Base-by-base conservation (phyloP, 2,329 filamentous ascomycete genomes). In the Gliomastix tumulicola region DNA sequence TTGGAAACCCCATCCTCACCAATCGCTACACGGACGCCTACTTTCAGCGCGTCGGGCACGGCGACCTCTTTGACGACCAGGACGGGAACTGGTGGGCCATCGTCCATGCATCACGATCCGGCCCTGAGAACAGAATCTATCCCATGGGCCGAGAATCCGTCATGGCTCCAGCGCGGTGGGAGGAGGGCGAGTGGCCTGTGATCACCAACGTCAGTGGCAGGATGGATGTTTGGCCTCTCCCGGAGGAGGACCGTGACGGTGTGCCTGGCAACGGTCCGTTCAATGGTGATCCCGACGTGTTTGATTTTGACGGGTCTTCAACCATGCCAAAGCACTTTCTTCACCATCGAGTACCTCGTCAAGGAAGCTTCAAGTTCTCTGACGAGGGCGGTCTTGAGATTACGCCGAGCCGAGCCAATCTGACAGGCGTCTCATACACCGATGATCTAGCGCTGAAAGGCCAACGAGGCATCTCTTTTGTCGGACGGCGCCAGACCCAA, bases 101-200 rank as follows among this genome's bases (percentile, higher is more conserved):
- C 11, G 41, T 37, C 13, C 28, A 45, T 20, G 42, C 44, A 22
- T 32, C 33, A 13, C 39, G 44, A 20, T 31, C 41, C 9, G 37
- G 45, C 6, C 31, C 31, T 9, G 42, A 44, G 27, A 36, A 34
- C 23, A 45, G 49, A 5, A 43, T 56, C 21, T 72, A 68, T 40
- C 68, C 71, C 0, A 73, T 75, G 71, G 73, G 72, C 2, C 57
- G 74, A 10, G 74, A 79, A 47, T 65, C 67, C 0, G 63, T 73
- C 1, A 50, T 75, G 5, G 60, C 57, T 4, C 60, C 68, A 0
- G 69, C 66, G 9, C 66, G 54, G 0, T 79, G 70, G 74, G 40
- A 60, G 0, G 48, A 60, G 7, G 65, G 59, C 0, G 57, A 65
- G 11, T 77, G 68, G 64, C 73, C 73, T 0, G 31, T 64, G 33